Base-by-base conservation (phyloP, 257 asterid species). In the Ligustrum vulgare region DNA sequence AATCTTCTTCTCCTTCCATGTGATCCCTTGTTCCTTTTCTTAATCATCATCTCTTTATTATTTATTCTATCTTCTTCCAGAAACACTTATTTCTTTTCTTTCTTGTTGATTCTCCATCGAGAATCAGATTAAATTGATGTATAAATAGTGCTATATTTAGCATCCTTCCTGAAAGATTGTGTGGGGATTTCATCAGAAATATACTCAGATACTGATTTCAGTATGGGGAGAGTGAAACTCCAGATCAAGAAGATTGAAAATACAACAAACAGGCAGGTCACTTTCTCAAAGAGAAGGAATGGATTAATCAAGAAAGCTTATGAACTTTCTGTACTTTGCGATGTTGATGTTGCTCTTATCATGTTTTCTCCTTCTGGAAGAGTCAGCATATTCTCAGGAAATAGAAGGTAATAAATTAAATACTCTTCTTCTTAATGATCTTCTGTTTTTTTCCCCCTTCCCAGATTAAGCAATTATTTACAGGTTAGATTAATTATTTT, bases 311-410 rank as follows among this genome's bases (percentile, higher is more conserved):
- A 94, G 90, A 94, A 94, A 87, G 99, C 99, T 39, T 94, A 94
- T 83, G 99, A 94, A 33, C 96, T 94, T 69, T 94, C 99, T 83
- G 98, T 94, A 0, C 99, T 92, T 3, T 94, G 99, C 63, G 99
- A 92, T 84, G 96, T 92, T 49, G 99, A 94, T 80, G 93, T 94
- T 0, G 99, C 99, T 4, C 95, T 94, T 69, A 80, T 94, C 86
- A 89, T 92, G 98, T 94, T 94, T 56, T 94, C 99, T 16, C 99
- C 99, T 71, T 94, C 98, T 33, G 99, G 99, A 1, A 84, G 96
- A 79, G 86, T 87, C 54, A 89, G 98, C 83, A 69, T 85, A 45
- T 94, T 91, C 86, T 84, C 98, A 0, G 96, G 99, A 69, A 85
- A 80, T 34, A 80, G 86, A 82, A 93, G 97, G 97, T 93, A 32